phyloP scores from a whole-genome alignment of 2,329 filamentous ascomycete genomes.

The Cladosporium sphaerospermum region DNA sequence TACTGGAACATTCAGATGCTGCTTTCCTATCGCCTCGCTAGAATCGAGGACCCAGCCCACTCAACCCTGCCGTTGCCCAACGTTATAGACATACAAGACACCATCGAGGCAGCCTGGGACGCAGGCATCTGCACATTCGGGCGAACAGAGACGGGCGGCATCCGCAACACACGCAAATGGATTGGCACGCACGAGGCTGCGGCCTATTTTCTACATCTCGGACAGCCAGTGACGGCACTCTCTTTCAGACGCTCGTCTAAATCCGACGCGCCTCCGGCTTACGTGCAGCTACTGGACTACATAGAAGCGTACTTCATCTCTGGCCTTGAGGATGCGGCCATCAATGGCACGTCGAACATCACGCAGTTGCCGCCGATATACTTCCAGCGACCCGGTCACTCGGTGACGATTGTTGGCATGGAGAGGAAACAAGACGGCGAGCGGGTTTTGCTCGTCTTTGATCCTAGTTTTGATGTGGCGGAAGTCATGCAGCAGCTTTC shows the following conservation, averaged over 20 bases:
- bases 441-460: constrained; percentile 73
- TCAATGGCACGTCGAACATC: constrained; percentile 56
- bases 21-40: constrained; percentile 44
- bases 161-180: constrained; percentile 84
- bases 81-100: constrained; percentile 76
- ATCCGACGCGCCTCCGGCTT: constrained; percentile 44
- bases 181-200: constrained; percentile 90
- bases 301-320: constrained; percentile 69
- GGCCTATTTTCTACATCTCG: constrained; percentile 68
- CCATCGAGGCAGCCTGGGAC: constrained; percentile 86
- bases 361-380: constrained; percentile 80
- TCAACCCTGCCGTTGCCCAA: constrained; percentile 51
- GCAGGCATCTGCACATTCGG: constrained; percentile 70
- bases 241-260: constrained; percentile 29
- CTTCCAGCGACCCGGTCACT: constrained; percentile 85
- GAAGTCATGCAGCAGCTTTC: constrained; percentile 55
- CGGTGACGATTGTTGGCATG: constrained; percentile 80
- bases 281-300: constrained; percentile 54
- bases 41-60: constrained; percentile 19
- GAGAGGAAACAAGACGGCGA: constrained; percentile 61
- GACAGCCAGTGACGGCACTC: constrained; percentile 47
- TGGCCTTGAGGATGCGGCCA: constrained; percentile 41
- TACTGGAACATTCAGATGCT: constrained; percentile 95
- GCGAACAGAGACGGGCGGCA: constrained; percentile 75
- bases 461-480: constrained; percentile 73